Evolutionary conservation across 192 early-diverging fungal genomes (phyloP).

Genomic region (Coemansia sp.): DNA sequence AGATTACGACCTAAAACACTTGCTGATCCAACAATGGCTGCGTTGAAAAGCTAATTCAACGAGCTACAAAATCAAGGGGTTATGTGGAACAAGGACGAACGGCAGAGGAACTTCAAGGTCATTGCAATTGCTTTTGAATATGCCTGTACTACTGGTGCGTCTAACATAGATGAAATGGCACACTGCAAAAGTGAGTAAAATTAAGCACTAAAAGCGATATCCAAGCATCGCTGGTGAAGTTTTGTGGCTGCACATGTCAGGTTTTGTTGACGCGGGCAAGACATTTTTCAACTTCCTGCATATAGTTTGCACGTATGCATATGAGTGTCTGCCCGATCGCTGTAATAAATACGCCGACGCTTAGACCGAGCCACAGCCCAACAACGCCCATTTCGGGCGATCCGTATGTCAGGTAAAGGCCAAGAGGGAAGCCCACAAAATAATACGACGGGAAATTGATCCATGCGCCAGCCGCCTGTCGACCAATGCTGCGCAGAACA

Average conservation of each 20-base stretch:
- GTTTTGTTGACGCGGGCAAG: constrained; percentile 9
- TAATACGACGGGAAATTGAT: constrained; percentile 56
- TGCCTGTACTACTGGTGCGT: too few species aligned
- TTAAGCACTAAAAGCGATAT: too few species aligned
- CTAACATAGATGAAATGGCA: too few species aligned
- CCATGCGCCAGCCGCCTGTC: constrained; percentile 50
- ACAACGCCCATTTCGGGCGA: constrained; percentile 11
- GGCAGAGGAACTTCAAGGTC: too few species aligned
- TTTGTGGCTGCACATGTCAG: neutral
- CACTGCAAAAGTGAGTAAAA: too few species aligned
- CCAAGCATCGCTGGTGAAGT: too few species aligned
- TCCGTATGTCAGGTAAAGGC: constrained; percentile 49
- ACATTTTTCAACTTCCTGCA: constrained; percentile 16
- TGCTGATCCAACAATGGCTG: too few species aligned
- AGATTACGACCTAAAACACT: too few species aligned
- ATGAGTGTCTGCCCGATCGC: constrained; percentile 7
- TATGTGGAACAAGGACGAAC: too few species aligned
- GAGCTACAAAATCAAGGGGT: too few species aligned
- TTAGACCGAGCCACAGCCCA: constrained; percentile 31
- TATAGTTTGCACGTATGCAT: constrained; percentile 10
- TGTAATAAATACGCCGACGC: constrained; percentile 26
- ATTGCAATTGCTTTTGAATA: too few species aligned
- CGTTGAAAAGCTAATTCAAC: too few species aligned
- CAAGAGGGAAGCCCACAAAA: constrained; percentile 51
- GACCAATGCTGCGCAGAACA: constrained; percentile 53